phyloP scores from a whole-genome alignment of 192 early-diverging fungal genomes.

The Helicostylum pulchrum region DNA sequence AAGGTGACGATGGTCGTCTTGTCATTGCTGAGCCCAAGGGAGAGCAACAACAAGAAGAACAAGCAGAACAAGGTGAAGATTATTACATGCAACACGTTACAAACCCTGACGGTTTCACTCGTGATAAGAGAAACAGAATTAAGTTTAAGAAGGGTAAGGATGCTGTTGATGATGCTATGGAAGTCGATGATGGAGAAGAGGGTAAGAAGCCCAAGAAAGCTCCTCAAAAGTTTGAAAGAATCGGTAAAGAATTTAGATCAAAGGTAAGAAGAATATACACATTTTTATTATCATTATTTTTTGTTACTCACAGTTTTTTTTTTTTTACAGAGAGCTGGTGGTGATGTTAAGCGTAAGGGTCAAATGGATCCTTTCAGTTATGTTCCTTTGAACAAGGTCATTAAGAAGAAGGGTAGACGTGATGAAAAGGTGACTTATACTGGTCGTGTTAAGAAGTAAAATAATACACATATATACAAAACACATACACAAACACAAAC shows the following conservation, averaged over 20 bases:
- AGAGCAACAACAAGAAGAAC: slow-evolving; percentile 38
- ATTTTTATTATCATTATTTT: background rate
- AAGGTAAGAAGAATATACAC: slow-evolving; percentile 43
- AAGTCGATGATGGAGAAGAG: slow-evolving; percentile 58
- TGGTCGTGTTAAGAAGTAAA: slow-evolving; percentile 38
- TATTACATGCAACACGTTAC: slow-evolving; percentile 80
- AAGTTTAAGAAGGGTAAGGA: slow-evolving; percentile 83
- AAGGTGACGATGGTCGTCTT: slow-evolving; percentile 72
- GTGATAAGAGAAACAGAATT: slow-evolving; percentile 78
- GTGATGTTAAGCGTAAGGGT: slow-evolving; percentile 89
- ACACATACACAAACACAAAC: no score
- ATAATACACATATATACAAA: background rate
- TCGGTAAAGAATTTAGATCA: slow-evolving; percentile 81
- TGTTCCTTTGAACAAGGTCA: slow-evolving; percentile 71
- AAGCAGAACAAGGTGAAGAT: slow-evolving; percentile 60
- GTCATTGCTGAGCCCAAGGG: slow-evolving; percentile 68
- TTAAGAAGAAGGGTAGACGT: slow-evolving; percentile 61
- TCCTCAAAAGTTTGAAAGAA: slow-evolving; percentile 26
- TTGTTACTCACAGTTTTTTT: background rate
- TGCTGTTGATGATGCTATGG: slow-evolving; percentile 53
- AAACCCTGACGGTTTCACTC: slow-evolving; percentile 82
- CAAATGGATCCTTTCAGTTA: slow-evolving; percentile 94
- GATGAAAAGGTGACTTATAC: slow-evolving; percentile 39
- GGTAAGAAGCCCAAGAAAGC: slow-evolving; percentile 37
- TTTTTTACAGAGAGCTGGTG: slow-evolving; percentile 61